Percentiles rank a stretch among this genome's conserved stretches.
phyloP scores from a whole-genome alignment of 352 stramenopile species.

The Phytophthora cactorum region DNA sequence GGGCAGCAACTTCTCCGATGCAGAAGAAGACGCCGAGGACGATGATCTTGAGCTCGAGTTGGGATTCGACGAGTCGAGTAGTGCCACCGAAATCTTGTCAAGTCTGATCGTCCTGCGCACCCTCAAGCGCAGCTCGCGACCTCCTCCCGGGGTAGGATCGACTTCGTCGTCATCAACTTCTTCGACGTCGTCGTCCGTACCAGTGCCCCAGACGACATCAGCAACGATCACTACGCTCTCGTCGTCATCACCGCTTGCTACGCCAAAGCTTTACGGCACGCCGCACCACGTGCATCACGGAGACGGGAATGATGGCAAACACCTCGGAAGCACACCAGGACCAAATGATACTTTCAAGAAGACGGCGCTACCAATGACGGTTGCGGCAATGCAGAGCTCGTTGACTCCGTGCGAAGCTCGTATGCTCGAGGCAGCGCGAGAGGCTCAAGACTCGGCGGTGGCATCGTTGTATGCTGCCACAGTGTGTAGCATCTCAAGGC shows the following conservation, averaged over 20 bases:
- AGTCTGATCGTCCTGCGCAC: slow-evolving; percentile 80
- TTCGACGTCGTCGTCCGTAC: slow-evolving; percentile 36
- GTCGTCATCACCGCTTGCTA: slow-evolving; percentile 43
- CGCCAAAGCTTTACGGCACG: slow-evolving; percentile 38
- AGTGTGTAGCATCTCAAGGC: slow-evolving; percentile 81
- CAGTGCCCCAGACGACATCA: slow-evolving; percentile 35
- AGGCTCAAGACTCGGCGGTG: slow-evolving; percentile 69
- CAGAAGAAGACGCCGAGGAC: slow-evolving; percentile 42
- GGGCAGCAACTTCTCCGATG: slow-evolving; percentile 37
- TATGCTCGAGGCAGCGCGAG: slow-evolving; percentile 59
- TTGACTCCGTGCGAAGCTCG: slow-evolving; percentile 58
- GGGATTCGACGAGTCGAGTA: slow-evolving; percentile 73
- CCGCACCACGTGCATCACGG: slow-evolving; percentile 33
- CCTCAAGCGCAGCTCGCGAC: slow-evolving; percentile 65
- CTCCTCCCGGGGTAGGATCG: slow-evolving; percentile 39
- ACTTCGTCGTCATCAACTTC: slow-evolving; percentile 58
- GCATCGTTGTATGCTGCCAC: slow-evolving; percentile 85
- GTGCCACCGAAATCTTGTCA: slow-evolving; percentile 78
- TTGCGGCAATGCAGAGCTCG: slow-evolving; percentile 37
- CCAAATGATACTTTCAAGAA: slow-evolving; percentile 31
- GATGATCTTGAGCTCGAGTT: slow-evolving; percentile 70
- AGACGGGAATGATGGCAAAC: slow-evolving; percentile 31
- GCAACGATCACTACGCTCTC: slow-evolving; percentile 42
- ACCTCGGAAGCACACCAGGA: slow-evolving; percentile 30
- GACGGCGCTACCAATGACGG: slow-evolving; percentile 28